Conservation (phyloP, 116 monocot genomes). For the Papilionanthe hybrid region DNA sequence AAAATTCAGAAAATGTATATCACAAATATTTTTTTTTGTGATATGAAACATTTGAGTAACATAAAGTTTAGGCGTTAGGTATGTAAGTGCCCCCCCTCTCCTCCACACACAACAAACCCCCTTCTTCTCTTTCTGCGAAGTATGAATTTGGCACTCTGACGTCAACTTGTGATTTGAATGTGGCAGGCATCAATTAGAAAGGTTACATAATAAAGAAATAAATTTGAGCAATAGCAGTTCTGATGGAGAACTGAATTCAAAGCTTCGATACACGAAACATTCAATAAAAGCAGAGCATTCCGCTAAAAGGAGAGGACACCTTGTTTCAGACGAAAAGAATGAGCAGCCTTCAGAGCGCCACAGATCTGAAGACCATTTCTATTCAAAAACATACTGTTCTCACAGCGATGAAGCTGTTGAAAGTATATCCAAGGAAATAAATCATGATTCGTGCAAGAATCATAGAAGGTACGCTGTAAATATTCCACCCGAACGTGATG, state of each 20-base stretch:
- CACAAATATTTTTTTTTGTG: too few relatives aligned
- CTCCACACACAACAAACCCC: too few relatives aligned
- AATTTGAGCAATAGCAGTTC: conserved; percentile 23
- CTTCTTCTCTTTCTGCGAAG: not conserved
- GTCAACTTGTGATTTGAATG: not conserved
- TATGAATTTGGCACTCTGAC: not conserved
- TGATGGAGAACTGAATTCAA: conserved; percentile 17
- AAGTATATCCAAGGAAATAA: conserved; percentile 1
- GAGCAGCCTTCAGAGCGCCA: conserved; percentile 8
- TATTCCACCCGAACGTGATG: not conserved
- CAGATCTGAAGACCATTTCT: conserved; percentile 1
- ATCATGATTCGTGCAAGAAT: not conserved
- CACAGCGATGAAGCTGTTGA: conserved; percentile 5
- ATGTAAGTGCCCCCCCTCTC: too few relatives aligned
- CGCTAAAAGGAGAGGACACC: conserved; percentile 14
- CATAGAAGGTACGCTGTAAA: not conserved
- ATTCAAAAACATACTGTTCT: not conserved
- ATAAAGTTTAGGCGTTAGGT: too few relatives aligned
- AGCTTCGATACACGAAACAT: conserved; percentile 3
- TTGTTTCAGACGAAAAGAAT: conserved; percentile 3
- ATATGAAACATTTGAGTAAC: too few relatives aligned
- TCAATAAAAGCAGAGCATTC: conserved; percentile 16
- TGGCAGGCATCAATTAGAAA: conserved; percentile 24
- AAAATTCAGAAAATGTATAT: too few relatives aligned
- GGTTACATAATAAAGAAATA: conserved; percentile 13